These are phyloP conservation scores for Paecilomyces sp. DNA, from an alignment of 2,329 filamentous ascomycete species.

Conservation along the genomic window DNA sequence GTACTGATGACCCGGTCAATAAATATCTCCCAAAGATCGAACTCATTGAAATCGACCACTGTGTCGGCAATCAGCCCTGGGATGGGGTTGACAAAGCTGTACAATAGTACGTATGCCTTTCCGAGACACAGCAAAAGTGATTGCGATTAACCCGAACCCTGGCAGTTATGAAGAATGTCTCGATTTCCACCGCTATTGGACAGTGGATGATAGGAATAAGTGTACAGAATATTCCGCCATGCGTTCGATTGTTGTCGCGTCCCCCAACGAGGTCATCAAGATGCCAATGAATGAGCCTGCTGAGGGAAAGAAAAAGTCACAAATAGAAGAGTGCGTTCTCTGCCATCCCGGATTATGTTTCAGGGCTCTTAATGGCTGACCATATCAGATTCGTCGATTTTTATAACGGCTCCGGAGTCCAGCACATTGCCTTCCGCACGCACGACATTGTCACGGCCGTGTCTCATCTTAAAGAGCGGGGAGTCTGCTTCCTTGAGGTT, in stretches of 20 bases:
- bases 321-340: slow-evolving; percentile 75
- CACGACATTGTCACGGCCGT: slow-evolving; percentile 68
- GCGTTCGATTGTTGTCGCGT: slow-evolving; percentile 79
- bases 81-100: slow-evolving; percentile 62
- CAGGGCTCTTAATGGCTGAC: background rate
- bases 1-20: slow-evolving; percentile 35
- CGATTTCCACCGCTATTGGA: slow-evolving; percentile 92
- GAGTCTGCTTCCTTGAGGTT: slow-evolving; percentile 81
- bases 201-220: slow-evolving; percentile 82
- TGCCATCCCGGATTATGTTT: background rate
- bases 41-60: slow-evolving; percentile 78
- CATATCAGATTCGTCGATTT: slow-evolving; percentile 54
- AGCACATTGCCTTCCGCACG: slow-evolving; percentile 83
- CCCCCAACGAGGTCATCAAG: slow-evolving; percentile 74
- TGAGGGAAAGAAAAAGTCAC: slow-evolving; percentile 71
- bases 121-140: slow-evolving; percentile 8
- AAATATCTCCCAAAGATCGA: slow-evolving; percentile 53
- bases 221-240: slow-evolving; percentile 84
- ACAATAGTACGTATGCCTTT: slow-evolving; percentile 38
- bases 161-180: slow-evolving; percentile 72
- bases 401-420: slow-evolving; percentile 77
- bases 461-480: slow-evolving; percentile 63
- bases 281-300: slow-evolving; percentile 97
- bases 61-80: slow-evolving; percentile 93
- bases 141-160: slow-evolving; percentile 1